Base-by-base conservation (phyloP, 441 rosid species). In the Aquilaria agallochum region DNA sequence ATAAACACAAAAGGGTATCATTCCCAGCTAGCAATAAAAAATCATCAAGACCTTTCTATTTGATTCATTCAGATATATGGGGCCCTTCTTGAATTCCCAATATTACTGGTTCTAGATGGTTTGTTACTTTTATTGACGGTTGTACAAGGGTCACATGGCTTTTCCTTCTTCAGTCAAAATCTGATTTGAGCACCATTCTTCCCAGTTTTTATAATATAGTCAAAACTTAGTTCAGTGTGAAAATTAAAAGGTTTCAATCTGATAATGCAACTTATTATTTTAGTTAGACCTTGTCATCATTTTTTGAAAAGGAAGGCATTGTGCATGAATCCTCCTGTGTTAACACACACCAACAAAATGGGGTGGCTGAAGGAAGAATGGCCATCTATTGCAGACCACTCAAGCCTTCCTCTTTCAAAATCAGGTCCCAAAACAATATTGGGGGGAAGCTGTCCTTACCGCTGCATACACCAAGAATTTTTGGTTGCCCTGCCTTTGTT, bases 251-350 rank as follows among this genome's bases (percentile, higher is more conserved):
- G 3, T n/a, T 70, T 64, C 50, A 52, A 11, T n/a, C 36, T 9
- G 31, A 59, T 44, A 58, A 58, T 64, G 56, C 61, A 27, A 60
- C 6, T 11, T 59, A 66, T 11, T 53, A 54, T 30, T 70, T 64
- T n/a, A 58, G 58, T 33, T 45, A 48, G 1, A 36, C 30, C 7
- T 49, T 60, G 11, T 30, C 62, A 10, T 8, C n/a, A 1, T 60
- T 27, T 9, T 62, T 55, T 31, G 13, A 40, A 53, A 9, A 8
- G 9, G 2, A 60, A 9, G 11, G 63, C 10, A 71, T 61, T 57
- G 44, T 57, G 11, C 48, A 57, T 57, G 20, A 57, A 10, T 57
- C 60, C 32, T 36, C 60, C 12, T 40, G 47, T 57, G 32, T 34
- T 40, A 12, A 57, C 20, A 59, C 50, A 12, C 62, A 33, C 32